A percentile compares a stretch with the other conserved stretches of the same genome.
These are phyloP conservation scores for Trichophyton schoenleinii DNA, from an alignment of 2,329 filamentous ascomycete genomes.

Conservation along the genomic window DNA sequence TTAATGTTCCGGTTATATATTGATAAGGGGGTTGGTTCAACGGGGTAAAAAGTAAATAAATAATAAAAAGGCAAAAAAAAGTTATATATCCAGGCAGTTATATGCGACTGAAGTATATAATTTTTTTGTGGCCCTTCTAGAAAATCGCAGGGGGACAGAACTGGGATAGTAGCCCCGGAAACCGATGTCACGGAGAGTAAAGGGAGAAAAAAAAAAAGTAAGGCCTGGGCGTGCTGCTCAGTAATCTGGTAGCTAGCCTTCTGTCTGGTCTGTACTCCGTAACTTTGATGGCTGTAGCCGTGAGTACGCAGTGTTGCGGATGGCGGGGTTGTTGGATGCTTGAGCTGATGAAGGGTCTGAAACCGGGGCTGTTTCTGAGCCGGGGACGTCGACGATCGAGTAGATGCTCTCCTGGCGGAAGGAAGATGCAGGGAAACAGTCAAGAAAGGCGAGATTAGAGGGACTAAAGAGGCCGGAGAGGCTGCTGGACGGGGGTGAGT, in stretches of 20 bases:
- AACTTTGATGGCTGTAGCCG: neutral
- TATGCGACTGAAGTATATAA: constrained; percentile 1
- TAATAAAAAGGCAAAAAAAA: neutral
- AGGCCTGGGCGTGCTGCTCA: neutral
- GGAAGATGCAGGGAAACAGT: neutral
- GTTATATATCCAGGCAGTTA: neutral
- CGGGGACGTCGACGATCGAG: neutral
- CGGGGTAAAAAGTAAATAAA: neutral
- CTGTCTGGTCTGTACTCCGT: neutral
- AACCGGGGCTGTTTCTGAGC: constrained; percentile 1
- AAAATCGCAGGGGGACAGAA: neutral
- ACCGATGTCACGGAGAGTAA: neutral
- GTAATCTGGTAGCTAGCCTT: neutral
- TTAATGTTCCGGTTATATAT: constrained; percentile 3
- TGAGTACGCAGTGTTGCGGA: too few species aligned
- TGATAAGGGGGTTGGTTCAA: neutral
- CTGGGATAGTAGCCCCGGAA: neutral
- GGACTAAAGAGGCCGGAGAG: neutral
- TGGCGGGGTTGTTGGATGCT: neutral
- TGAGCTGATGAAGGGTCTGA: neutral
- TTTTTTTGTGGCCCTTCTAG: neutral
- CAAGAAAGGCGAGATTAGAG: neutral
- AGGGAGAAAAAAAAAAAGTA: too few species aligned
- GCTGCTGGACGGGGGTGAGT: neutral
- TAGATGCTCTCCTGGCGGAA: neutral